Percentiles rank a stretch among this genome's conserved stretches.
These are phyloP conservation scores for Dipteronia sinensis DNA, from an alignment of 345 rosid genomes.

Conservation along the genomic window DNA sequence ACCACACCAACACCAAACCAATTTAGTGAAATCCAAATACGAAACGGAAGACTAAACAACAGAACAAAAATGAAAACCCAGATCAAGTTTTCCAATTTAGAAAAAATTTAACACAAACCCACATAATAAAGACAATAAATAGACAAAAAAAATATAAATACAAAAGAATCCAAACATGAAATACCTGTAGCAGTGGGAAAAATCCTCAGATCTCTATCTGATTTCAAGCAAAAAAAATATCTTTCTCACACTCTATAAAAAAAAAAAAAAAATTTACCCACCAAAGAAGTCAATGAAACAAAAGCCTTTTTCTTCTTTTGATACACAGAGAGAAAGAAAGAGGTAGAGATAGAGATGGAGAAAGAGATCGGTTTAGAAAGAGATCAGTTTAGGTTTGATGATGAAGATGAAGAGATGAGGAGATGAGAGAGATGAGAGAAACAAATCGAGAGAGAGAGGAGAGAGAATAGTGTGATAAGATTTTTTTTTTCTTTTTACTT, in stretches of 20 bases:
- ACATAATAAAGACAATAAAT: background rate
- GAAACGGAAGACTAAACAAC: background rate
- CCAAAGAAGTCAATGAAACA: background rate
- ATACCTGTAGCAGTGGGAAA: conserved; percentile 12
- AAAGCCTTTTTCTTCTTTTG: conserved; percentile 3
- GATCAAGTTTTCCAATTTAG: conserved; percentile 5
- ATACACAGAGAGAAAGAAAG: background rate
- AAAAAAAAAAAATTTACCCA: background rate
- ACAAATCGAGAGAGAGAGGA: no score
- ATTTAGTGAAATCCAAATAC: background rate
- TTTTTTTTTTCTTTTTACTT: no score
- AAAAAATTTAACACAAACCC: background rate
- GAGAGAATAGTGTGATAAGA: no score
- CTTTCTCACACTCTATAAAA: background rate
- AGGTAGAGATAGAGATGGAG: conserved; percentile 9
- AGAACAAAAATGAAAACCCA: background rate
- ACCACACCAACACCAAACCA: no score
- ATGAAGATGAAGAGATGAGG: no score
- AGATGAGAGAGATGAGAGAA: no score
- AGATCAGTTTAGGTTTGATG: no score
- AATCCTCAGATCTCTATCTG: conserved; percentile 7
- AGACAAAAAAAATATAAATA: background rate
- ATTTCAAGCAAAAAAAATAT: background rate
- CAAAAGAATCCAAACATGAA: background rate
- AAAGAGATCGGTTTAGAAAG: no score